Evolutionary conservation across 1,139 yeast species (phyloP).

Genomic region (Taphrina populina): DNA sequence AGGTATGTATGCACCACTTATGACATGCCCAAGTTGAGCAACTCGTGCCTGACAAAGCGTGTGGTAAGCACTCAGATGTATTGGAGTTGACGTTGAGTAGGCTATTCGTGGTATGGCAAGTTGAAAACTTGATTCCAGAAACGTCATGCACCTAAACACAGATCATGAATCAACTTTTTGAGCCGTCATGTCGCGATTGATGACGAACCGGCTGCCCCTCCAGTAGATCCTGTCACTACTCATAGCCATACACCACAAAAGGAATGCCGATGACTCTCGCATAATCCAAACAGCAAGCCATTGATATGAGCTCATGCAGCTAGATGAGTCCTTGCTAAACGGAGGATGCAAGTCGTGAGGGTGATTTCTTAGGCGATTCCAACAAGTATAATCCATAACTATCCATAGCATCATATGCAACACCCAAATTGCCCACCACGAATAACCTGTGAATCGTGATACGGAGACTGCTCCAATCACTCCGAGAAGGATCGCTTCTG

Average conservation of each 20-base stretch:
- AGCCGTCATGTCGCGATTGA: constrained; percentile 72
- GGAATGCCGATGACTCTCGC: constrained; percentile 74
- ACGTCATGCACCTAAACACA: too few relatives aligned
- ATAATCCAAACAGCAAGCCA: constrained; percentile 61
- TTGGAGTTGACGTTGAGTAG: too few relatives aligned
- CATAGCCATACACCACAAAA: constrained; percentile 82
- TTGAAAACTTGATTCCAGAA: too few relatives aligned
- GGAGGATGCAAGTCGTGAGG: constrained; percentile 42
- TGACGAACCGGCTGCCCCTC: constrained; percentile 76
- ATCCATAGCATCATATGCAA: constrained; percentile 63
- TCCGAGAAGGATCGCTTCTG: constrained; percentile 73
- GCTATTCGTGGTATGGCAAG: too few relatives aligned
- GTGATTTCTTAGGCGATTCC: constrained; percentile 42
- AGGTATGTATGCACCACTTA: too few relatives aligned
- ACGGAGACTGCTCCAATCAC: constrained; percentile 51
- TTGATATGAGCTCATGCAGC: constrained; percentile 38
- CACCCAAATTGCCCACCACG: constrained; percentile 53
- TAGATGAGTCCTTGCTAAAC: constrained; percentile 43
- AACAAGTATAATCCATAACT: constrained; percentile 51
- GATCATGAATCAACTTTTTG: constrained; percentile 51
- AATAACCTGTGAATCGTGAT: constrained; percentile 46
- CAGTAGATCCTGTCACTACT: constrained; percentile 74
- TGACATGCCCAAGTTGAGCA: too few relatives aligned
- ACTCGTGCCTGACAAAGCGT: too few relatives aligned
- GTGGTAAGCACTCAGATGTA: too few relatives aligned